These are phyloP conservation scores for Fagus crenata DNA, from an alignment of 306 rosid species.

Conservation along the genomic window DNA sequence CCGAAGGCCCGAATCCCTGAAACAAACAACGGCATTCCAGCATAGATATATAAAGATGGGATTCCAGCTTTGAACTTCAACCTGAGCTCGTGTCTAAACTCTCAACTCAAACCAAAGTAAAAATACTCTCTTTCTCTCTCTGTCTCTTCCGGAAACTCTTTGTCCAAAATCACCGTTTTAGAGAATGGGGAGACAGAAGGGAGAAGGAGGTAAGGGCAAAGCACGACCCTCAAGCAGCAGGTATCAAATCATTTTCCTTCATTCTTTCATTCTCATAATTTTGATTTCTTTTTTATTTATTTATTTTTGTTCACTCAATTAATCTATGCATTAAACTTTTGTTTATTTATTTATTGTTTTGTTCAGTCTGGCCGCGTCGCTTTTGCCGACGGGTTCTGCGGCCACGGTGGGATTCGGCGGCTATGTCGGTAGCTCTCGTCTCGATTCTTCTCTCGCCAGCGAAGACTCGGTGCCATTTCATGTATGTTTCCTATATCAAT, in stretches of 20 bases:
- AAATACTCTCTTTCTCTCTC: background rate
- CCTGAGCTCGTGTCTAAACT: background rate
- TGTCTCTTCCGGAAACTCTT: background rate
- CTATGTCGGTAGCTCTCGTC: constrained; percentile 79
- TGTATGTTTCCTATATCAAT: constrained; percentile 39
- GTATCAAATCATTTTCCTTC: constrained; percentile 23
- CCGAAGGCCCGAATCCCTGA: no score
- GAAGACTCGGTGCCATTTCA: constrained; percentile 55
- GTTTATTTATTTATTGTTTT: background rate
- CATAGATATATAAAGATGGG: no score
- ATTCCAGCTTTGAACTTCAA: background rate
- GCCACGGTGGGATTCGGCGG: constrained; percentile 85
- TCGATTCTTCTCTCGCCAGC: constrained; percentile 58
- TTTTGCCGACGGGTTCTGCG: constrained; percentile 65
- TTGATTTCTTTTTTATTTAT: no score
- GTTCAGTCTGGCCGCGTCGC: constrained; percentile 82
- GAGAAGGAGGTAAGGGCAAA: constrained; percentile 79
- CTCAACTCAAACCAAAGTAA: background rate
- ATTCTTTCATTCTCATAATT: background rate
- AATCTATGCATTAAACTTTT: background rate
- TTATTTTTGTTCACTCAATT: background rate
- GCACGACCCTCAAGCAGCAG: constrained; percentile 93
- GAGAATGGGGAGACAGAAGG: constrained; percentile 80
- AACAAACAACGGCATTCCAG: no score
- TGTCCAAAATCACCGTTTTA: background rate